Evolutionary conservation across 169 alveolate species (phyloP), one percentile per base, ranked within the genome.

Genomic region (Cryptosporidium meleagridis): DNA sequence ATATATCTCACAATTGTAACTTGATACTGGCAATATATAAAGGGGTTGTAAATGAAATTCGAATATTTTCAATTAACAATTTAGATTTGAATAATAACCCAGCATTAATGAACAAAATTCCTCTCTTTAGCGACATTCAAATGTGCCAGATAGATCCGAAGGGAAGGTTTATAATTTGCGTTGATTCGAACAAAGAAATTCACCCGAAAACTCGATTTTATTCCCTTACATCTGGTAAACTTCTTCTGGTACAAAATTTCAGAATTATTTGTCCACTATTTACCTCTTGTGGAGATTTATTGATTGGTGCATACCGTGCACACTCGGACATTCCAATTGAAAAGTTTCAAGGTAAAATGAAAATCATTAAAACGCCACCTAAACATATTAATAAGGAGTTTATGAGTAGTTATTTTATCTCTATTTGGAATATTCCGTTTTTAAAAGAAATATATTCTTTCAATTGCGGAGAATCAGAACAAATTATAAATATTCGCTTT

Each of bases 131-230:
- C 26, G 69, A 72, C 31, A 33, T 72, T 31, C 85, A 72, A 48
- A 53, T 44, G n/a, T 72, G 85, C 69, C 67, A 51, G 5, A 23
- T 72, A 14, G 85, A 72, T 31, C 85, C 85, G 33, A 51, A 29
- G 16, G 85, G 85, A 7, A 45, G 85, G 21, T 72, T 72, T 55
- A 31, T 72, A 18, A 44, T 72, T 29, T 72, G 85, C 21, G 67
- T 72, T n/a, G 85, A 72, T 72, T 72, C 85, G 7, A 72, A n/a
- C 31, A 72, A 44, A 51, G 85, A 72, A 55, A 8, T 51, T 21
- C n/a, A 45, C 33, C 85, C 85, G 8, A 18, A 72, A 29, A 72
- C 85, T 14, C 52, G 70, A 29, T 48, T 72, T 51, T 72, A 72
- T 29, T 72, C 85, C 14, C 41, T 72, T 48, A 14, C 23, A 31